A percentile compares a stretch with the other conserved stretches of the same genome.
phyloP scores from a whole-genome alignment of 768 basidiomycete genomes.

The Chalciporus pseudorubinellus region DNA sequence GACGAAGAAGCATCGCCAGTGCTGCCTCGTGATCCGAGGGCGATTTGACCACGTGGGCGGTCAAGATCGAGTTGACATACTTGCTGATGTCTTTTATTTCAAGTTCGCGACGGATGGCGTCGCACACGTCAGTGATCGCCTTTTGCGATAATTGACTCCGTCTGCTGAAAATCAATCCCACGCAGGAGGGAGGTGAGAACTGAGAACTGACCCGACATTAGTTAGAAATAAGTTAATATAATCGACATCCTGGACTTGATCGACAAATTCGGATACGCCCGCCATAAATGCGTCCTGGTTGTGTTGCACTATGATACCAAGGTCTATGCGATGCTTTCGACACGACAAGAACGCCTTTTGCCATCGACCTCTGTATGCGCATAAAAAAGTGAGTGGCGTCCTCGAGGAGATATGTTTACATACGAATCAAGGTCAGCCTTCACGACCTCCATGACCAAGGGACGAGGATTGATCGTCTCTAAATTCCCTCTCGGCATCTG shows the following conservation, averaged over 20 bases:
- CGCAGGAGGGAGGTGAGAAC: not conserved
- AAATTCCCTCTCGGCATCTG: slow-evolving; percentile 98
- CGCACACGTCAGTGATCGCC: slow-evolving; percentile 68
- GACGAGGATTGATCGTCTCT: slow-evolving; percentile 92
- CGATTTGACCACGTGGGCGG: slow-evolving; percentile 87
- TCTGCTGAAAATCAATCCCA: slow-evolving; percentile 35
- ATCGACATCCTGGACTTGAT: slow-evolving; percentile 88
- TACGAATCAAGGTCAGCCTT: slow-evolving; percentile 68
- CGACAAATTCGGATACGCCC: slow-evolving; percentile 64
- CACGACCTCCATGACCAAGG: slow-evolving; percentile 85
- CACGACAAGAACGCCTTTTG: slow-evolving; percentile 88
- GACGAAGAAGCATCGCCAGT: slow-evolving; percentile 64
- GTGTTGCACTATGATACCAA: slow-evolving; percentile 85
- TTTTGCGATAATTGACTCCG: slow-evolving; percentile 58
- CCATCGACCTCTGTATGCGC: slow-evolving; percentile 59
- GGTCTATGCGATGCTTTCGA: slow-evolving; percentile 89
- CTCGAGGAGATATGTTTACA: not conserved
- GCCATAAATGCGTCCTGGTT: slow-evolving; percentile 64
- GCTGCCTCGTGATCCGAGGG: slow-evolving; percentile 91
- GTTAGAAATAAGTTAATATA: slow-evolving; percentile 91
- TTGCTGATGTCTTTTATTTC: slow-evolving; percentile 68
- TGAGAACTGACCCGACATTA: slow-evolving; percentile 62
- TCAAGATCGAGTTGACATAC: slow-evolving; percentile 90
- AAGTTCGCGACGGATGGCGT: slow-evolving; percentile 68
- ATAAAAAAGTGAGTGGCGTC: not conserved